These are phyloP conservation scores for Penstemon davidsonii DNA, from an alignment of 257 asterid species.

Conservation along the genomic window DNA sequence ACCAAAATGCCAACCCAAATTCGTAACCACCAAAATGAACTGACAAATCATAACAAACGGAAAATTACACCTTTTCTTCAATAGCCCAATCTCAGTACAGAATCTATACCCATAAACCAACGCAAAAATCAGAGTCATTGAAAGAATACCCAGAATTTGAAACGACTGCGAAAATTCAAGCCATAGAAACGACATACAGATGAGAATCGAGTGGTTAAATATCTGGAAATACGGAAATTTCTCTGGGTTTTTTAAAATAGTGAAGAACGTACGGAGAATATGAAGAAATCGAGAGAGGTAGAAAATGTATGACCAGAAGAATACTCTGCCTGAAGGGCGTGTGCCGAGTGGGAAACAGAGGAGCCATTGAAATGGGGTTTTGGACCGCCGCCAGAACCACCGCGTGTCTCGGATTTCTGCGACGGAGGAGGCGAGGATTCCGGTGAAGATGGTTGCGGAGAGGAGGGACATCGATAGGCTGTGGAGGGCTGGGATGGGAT, in stretches of 20 bases:
- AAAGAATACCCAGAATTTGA: slow-evolving; percentile 63
- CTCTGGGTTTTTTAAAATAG: slow-evolving; percentile 34
- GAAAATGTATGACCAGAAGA: slow-evolving; percentile 79
- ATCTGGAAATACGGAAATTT: slow-evolving; percentile 42
- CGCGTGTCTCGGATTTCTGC: slow-evolving; percentile 78
- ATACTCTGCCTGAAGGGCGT: slow-evolving; percentile 77
- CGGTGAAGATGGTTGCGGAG: slow-evolving; percentile 53
- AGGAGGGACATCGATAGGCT: slow-evolving; percentile 52
- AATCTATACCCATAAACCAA: slow-evolving; percentile 55
- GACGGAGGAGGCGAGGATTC: slow-evolving; percentile 57
- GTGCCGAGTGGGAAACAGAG: slow-evolving; percentile 87
- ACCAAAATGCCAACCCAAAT: slow-evolving; percentile 52
- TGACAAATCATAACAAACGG: slow-evolving; percentile 52
- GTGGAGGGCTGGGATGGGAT: slow-evolving; percentile 68
- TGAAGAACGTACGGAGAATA: slow-evolving; percentile 39
- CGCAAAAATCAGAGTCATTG: slow-evolving; percentile 43
- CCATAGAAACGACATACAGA: slow-evolving; percentile 65
- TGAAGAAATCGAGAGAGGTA: slow-evolving; percentile 77
- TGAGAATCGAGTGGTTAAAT: slow-evolving; percentile 49
- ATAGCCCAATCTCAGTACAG: slow-evolving; percentile 41
- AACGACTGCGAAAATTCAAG: slow-evolving; percentile 80
- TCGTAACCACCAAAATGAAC: slow-evolving; percentile 37
- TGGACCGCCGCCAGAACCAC: slow-evolving; percentile 76
- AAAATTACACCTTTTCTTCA: slow-evolving; percentile 22
- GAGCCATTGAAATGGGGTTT: slow-evolving; percentile 75